Base-by-base conservation (phyloP, 768 basidiomycete species). In the Cubamyces lactineus region DNA sequence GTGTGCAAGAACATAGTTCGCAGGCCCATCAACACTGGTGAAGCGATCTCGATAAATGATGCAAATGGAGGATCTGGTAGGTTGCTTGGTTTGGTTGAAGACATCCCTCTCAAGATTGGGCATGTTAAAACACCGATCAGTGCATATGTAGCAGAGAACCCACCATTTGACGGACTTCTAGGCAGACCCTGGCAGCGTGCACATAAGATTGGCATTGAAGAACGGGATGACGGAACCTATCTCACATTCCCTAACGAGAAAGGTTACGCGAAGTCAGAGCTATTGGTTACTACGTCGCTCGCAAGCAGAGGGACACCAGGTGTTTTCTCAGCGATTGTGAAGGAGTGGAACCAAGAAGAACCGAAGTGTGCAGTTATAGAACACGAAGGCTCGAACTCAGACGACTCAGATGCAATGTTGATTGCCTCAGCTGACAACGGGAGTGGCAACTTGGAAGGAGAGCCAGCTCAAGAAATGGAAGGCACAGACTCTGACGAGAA, bases 211-310 rank as follows among this genome's bases (percentile, higher is more conserved):
- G 65, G 65, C 5, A 72, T 73, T 39, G 68, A 71, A 39, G 71
- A 72, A 54, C 55, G 64, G n/a, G 21, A 53, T 3, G 70, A 74
- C 40, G 68, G 74, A 0, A 74, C 70, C 0, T 72, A 71, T 28
- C 58, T 73, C 0, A n/a, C 69, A 6, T 72, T 71, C 54, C 70
- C 69, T 24, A 61, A 69, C 47, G 21, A 59, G 13, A 53, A 57
- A 7, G 11, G 53, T 0, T 15, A 46, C 5, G 43, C 53, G 0
- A 48, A 57, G 17, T 67, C 56, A 47, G 66, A 72, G 46, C 21
- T 72, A 1, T 41, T 70, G 1, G 63, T 61, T 28, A 28, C 28
- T 28, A 28, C 28, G 28, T 28, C 28, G 28, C 28, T 28, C 28
- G 28, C 28, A 28, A 28, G 28, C 28, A 28, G 28, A 28, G 28